Percentiles rank a stretch among this genome's conserved stretches.
These are phyloP conservation scores for Dactylellina parvicollis DNA, from an alignment of 2,329 filamentous ascomycete species.

Conservation along the genomic window DNA sequence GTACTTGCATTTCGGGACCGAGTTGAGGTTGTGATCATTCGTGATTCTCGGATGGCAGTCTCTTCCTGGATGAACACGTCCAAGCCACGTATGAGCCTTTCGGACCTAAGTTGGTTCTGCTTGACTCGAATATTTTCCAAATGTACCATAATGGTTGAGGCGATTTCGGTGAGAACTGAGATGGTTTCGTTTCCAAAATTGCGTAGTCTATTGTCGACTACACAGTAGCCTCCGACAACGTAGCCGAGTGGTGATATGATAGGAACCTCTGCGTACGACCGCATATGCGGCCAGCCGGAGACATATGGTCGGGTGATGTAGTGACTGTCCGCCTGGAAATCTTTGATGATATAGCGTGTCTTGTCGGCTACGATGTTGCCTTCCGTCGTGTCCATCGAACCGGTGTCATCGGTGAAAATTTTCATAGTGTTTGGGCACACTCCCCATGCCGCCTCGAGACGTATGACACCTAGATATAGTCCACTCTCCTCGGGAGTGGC, in stretches of 20 bases:
- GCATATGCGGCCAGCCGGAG: slow-evolving; percentile 58
- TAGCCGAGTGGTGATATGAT: slow-evolving; percentile 59
- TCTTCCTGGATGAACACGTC: slow-evolving; percentile 11
- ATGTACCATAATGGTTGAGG: slow-evolving; percentile 11
- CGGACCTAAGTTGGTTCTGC: slow-evolving; percentile 12
- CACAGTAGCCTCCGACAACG: slow-evolving; percentile 60
- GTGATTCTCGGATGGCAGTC: slow-evolving; percentile 4
- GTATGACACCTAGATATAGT: slow-evolving; percentile 5
- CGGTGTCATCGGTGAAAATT: slow-evolving; percentile 58
- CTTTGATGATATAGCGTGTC: slow-evolving; percentile 60
- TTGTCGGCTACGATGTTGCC: slow-evolving; percentile 59
- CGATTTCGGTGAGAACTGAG: slow-evolving; percentile 3
- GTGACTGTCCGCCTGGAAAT: slow-evolving; percentile 58
- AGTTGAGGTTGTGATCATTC: neutral
- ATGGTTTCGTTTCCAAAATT: slow-evolving; percentile 32
- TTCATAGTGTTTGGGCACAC: slow-evolving; percentile 59
- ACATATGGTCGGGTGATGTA: slow-evolving; percentile 59
- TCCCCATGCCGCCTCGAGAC: slow-evolving; percentile 58
- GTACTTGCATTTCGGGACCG: neutral
- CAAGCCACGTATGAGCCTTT: slow-evolving; percentile 6
- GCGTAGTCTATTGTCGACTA: slow-evolving; percentile 59
- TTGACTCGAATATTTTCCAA: slow-evolving; percentile 9
- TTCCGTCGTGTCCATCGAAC: slow-evolving; percentile 54
- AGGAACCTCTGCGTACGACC: slow-evolving; percentile 60
- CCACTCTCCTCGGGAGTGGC: slow-evolving; percentile 7